phyloP scores from a whole-genome alignment of 2,329 filamentous ascomycete species.

The Aspergillus sp. region DNA sequence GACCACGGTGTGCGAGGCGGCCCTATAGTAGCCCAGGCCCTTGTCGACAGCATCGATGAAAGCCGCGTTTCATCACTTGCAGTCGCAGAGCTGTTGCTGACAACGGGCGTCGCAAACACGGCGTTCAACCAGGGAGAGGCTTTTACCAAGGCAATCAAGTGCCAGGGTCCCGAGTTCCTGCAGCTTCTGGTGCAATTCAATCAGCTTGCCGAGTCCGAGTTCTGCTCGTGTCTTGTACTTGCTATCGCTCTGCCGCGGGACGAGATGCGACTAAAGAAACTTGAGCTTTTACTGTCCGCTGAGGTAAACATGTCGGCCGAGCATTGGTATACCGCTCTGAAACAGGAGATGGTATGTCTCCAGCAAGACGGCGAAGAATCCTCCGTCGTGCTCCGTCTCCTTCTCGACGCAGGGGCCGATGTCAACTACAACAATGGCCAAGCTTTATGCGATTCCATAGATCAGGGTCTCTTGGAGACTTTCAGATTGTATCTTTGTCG shows the following conservation, averaged over 20 bases:
- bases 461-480: background rate
- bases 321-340: background rate
- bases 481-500: background rate
- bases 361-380: background rate
- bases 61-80: background rate
- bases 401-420: background rate
- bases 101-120: background rate
- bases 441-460: background rate
- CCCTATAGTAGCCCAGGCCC: background rate
- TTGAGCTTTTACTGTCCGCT: background rate
- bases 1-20: background rate
- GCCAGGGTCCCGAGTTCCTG: background rate
- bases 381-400: background rate
- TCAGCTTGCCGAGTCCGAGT: background rate
- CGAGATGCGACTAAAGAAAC: background rate
- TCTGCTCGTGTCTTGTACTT: background rate
- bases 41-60: background rate
- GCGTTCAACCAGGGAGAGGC: background rate
- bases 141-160: background rate
- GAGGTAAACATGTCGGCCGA: background rate
- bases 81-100: background rate
- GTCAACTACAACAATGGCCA: background rate
- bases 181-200: background rate
- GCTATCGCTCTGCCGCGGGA: background rate
- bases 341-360: background rate